phyloP scores from a whole-genome alignment of 1,284 basidiomycete genomes.

The Fomitopsis pinicola region DNA sequence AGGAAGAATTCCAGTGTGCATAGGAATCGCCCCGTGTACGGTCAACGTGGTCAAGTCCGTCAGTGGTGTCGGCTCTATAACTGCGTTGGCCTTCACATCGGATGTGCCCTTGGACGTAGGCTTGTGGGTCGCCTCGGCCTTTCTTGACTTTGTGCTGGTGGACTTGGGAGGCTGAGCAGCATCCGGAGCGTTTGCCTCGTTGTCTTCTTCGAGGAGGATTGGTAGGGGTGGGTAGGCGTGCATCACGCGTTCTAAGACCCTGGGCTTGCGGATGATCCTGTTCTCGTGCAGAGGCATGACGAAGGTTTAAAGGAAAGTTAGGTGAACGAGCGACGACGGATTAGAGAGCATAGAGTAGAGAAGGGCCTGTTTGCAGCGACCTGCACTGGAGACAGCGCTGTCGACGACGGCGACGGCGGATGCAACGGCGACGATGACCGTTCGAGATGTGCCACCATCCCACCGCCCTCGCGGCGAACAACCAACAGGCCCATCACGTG shows the following conservation, averaged over 20 bases:
- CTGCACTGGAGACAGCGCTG: constrained; percentile 5
- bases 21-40: constrained; percentile 8
- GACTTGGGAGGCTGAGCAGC: constrained; percentile 10
- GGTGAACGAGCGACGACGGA: constrained; percentile 2
- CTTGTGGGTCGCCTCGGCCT: constrained; percentile 21
- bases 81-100: constrained; percentile 35
- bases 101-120: constrained; percentile 13
- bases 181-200: not conserved
- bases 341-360: not conserved
- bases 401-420: not conserved
- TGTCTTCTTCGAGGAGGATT: constrained; percentile 10
- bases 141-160: constrained; percentile 19
- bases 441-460: not conserved
- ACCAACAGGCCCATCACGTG: not conserved
- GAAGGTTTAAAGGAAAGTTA: constrained; percentile 1
- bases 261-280: constrained; percentile 1
- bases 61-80: constrained; percentile 56
- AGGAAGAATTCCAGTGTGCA: constrained; percentile 25
- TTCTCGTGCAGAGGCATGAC: constrained; percentile 2
- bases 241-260: constrained; percentile 1
- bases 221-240: not conserved
- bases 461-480: not conserved
- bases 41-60: constrained; percentile 29
- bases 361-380: constrained; percentile 2
- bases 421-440: not conserved